Conservation (phyloP, 176 grass and related monocot genomes). For the Carex parvula region DNA sequence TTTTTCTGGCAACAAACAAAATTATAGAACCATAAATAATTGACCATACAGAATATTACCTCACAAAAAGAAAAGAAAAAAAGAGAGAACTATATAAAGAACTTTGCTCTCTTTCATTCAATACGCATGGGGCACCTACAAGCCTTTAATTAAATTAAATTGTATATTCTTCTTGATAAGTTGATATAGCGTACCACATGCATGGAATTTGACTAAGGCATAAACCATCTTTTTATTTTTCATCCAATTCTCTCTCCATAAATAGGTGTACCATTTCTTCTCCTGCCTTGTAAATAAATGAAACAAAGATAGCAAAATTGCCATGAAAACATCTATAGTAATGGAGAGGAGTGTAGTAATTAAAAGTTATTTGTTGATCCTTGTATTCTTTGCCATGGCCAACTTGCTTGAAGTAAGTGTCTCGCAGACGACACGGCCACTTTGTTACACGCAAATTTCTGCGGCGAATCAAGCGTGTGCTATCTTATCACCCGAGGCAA, state of each 20-base stretch:
- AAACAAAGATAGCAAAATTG: neutral
- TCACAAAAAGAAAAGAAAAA: no score
- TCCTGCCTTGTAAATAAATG: neutral
- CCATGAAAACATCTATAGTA: neutral
- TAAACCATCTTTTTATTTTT: neutral
- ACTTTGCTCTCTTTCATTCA: neutral
- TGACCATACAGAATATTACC: no score
- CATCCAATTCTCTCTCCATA: constrained; percentile 4
- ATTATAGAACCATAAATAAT: no score
- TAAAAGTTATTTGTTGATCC: neutral
- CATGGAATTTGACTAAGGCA: neutral
- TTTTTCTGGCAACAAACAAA: neutral
- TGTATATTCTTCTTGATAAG: constrained; percentile 4
- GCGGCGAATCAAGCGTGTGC: constrained; percentile 72
- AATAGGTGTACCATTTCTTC: neutral
- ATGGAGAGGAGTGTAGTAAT: constrained; percentile 5
- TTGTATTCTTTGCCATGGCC: constrained; percentile 9
- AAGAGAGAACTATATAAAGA: neutral
- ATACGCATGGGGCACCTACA: constrained; percentile 20
- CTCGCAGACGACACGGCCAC: constrained; percentile 35
- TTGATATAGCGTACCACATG: constrained; percentile 10
- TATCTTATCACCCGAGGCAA: constrained; percentile 34
- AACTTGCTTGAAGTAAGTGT: neutral
- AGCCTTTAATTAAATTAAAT: neutral
- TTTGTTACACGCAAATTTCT: constrained; percentile 71